Evolutionary conservation across 768 basidiomycete species (phyloP).

Genomic region (Cystobasidium tubakii): DNA sequence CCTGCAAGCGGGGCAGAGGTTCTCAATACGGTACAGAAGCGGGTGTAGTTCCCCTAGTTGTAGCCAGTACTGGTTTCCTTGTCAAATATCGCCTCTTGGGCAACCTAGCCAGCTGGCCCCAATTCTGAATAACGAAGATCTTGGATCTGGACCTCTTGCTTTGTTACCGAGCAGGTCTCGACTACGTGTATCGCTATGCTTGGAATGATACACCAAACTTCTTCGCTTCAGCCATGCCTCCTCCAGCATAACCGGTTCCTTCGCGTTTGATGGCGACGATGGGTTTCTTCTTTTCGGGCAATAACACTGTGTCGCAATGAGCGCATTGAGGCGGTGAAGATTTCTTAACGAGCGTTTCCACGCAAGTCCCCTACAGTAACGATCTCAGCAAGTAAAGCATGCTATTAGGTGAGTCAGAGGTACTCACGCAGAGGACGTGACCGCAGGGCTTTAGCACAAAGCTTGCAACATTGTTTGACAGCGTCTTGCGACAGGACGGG

Average conservation of each 20-base stretch:
- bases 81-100: background rate
- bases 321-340: constrained; percentile 66
- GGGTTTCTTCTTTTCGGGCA: constrained; percentile 56
- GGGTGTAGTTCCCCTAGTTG: background rate
- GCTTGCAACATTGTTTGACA: constrained; percentile 71
- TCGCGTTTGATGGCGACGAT: constrained; percentile 67
- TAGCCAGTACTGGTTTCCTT: background rate
- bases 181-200: constrained; percentile 17
- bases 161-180: too few species aligned
- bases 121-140: too few species aligned
- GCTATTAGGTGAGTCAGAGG: background rate
- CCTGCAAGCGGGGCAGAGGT: background rate
- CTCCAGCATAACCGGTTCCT: constrained; percentile 91
- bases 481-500: constrained; percentile 75
- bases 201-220: constrained; percentile 78
- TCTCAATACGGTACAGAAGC: background rate
- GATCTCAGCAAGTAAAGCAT: background rate
- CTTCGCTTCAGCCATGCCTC: constrained; percentile 84
- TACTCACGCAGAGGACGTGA: constrained; percentile 68
- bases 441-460: constrained; percentile 79
- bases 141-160: too few species aligned
- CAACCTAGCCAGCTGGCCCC: too few species aligned
- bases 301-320: constrained; percentile 67
- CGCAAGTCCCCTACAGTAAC: constrained; percentile 62
- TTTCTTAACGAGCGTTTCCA: constrained; percentile 74